Evolutionary conservation across 768 basidiomycete genomes (phyloP).

Genomic region (Gloeostereum incarnatum): DNA sequence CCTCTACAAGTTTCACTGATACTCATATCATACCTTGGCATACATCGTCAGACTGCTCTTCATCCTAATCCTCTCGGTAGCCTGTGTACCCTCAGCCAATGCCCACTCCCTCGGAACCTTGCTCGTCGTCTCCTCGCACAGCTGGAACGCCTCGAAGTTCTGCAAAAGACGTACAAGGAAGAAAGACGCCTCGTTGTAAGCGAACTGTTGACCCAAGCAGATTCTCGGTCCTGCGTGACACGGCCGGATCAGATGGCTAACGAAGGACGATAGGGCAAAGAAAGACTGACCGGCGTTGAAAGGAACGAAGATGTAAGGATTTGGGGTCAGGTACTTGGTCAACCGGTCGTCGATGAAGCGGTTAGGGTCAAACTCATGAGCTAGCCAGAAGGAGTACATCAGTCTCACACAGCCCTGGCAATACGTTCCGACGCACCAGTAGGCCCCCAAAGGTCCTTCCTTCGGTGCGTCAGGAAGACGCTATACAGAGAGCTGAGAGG

Average conservation of each 20-base stretch:
- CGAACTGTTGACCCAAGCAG: slow-evolving; percentile 20
- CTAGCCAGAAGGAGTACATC: slow-evolving; percentile 1
- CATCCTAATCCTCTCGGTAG: slow-evolving; percentile 22
- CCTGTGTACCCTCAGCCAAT: slow-evolving; percentile 17
- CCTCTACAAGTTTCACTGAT: too few species aligned
- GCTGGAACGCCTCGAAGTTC: slow-evolving; percentile 19
- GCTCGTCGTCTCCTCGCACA: slow-evolving; percentile 20
- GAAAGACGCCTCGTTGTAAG: slow-evolving; percentile 37
- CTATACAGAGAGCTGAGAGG: background rate
- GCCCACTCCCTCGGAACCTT: slow-evolving; percentile 30
- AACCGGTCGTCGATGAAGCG: slow-evolving; percentile 28
- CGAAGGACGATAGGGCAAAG: too few species aligned
- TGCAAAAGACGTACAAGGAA: slow-evolving; percentile 38
- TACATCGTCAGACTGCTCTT: slow-evolving; percentile 27
- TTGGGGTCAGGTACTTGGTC: slow-evolving; percentile 22
- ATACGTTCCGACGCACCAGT: slow-evolving; percentile 18
- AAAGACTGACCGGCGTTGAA: slow-evolving; percentile 23
- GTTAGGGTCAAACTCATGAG: slow-evolving; percentile 26
- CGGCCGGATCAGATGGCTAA: background rate
- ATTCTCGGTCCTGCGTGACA: background rate
- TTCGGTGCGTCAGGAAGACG: slow-evolving; percentile 23
- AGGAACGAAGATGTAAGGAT: slow-evolving; percentile 31
- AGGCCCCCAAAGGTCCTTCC: slow-evolving; percentile 38
- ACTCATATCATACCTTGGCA: slow-evolving; percentile 22
- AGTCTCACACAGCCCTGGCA: background rate